Base-by-base conservation (phyloP, 768 basidiomycete species). In the Chalciporus piperatus region DNA sequence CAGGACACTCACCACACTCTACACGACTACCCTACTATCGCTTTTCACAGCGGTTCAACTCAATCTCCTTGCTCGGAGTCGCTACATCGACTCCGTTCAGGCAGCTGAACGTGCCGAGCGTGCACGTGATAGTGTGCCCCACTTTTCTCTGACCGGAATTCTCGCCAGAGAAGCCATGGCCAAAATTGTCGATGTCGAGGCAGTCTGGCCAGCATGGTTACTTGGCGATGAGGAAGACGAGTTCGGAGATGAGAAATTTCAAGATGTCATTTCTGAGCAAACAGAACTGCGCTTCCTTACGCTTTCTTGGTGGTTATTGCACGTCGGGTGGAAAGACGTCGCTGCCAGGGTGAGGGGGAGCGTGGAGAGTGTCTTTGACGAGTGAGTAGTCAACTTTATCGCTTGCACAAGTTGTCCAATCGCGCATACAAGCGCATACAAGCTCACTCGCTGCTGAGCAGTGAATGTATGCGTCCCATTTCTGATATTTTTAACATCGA, bases 301-400 rank as follows among this genome's bases (percentile, higher is more conserved):
- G 0, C 79, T 95, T 59, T 89, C 85, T 35, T 98, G 93, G 92
- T 96, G 93, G 92, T 74, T 96, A 10, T 61, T 96, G 49, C 85
- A 97, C 63, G 87, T 92, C 4, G 93, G 95, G 0, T 96, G 94
- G 93, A 89, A 86, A 58, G 85, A 87, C 51, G 78, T 98, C 0
- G 83, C 81, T 0, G 82, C 83, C 56, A 74, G 89, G 35, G 88
- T 94, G 0, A 71, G 84, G 58, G 70, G 78, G 30, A 87, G 81
- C 0, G 91, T 94, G 0, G 85, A 91, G 60, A 85, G 86, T 51
- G 90, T 89, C 0, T 90, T 97, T 51, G 85, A 90, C 47, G 82
- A 82, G 94, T 95, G 53, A 57, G 89, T 72, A 13, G 10, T 4
- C 11, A 19, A 12, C 13, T 50, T 50, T 16, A 14, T 51, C 10